Base-by-base conservation (phyloP, 768 basidiomycete species). In the Serendipita sp. region DNA sequence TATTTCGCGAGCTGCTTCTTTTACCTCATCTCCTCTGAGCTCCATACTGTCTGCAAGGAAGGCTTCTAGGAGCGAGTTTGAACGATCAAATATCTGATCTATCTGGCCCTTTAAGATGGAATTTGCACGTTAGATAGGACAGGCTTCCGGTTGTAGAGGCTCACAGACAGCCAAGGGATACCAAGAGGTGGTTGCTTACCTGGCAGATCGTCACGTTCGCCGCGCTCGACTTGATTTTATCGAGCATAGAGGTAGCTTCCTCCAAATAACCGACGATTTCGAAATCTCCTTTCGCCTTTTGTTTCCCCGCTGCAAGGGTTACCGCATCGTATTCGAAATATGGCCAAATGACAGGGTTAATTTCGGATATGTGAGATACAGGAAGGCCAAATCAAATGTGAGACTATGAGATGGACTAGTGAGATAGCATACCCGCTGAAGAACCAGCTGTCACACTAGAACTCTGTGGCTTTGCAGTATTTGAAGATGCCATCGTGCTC, bases 1-100 rank as follows among this genome's bases (percentile, higher is more conserved):
- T 32, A 60, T 35, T 24, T 30, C 34, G 8, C 30, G 48, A 51
- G 48, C 48, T 1, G 48, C 48, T n/a, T 7, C 48, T 16, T 51
- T 51, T 2, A 30, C 35, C 48, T 32, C 32, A 2, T 32, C 2
- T 16, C 56, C 16, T 32, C 10, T 35, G 35, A 60, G 24, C 18
- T 60, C 56, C 24, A 60, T 30, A 37, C 28, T 37, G 16, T 60
- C 35, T 28, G 56, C 35, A n/a, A n/a, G 35, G 10, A 60, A 35
- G 10, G 56, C 56, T 37, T 60, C 56, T n/a, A 60, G 8, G 10
- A 60, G 56, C 35, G 56, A 60, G 32, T 37, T 37, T n/a, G 24
- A 30, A 11, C 56, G 56, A n/a, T 35, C 56, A 60, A 60, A 60
- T 30, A 60, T 35, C 35, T 60, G 56, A 60, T 60, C 56, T 28